Conservation (phyloP, 2,329 filamentous ascomycete species). For the Sporothrix globosa region DNA sequence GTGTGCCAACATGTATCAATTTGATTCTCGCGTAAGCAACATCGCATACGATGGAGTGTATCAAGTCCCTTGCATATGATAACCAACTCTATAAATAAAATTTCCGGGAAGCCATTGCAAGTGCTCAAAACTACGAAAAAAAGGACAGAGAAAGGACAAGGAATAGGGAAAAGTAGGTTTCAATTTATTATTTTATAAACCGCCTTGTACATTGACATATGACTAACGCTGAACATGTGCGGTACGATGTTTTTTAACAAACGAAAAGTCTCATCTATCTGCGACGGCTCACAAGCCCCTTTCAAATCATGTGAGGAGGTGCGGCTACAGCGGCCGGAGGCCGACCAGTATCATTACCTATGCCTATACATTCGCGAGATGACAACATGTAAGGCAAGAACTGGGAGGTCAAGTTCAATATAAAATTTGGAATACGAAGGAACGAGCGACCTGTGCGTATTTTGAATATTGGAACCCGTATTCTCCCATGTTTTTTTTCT, state of each 20-base stretch:
- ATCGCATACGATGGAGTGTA: no score
- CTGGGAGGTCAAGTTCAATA: neutral
- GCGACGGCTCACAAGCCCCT: slow-evolving; percentile 4
- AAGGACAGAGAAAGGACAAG: neutral
- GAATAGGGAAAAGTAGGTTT: neutral
- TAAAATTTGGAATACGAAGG: neutral
- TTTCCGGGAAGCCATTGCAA: no score
- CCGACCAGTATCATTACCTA: no score
- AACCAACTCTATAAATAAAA: no score
- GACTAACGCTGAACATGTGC: neutral
- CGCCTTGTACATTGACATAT: neutral
- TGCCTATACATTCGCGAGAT: neutral
- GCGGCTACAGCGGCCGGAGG: neutral
- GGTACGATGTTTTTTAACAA: neutral
- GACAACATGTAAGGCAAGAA: neutral
- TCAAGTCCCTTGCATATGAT: no score
- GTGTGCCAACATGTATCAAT: no score
- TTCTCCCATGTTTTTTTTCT: neutral
- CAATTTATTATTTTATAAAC: neutral
- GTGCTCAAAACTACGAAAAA: neutral
- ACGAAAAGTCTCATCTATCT: no score
- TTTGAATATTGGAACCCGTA: neutral
- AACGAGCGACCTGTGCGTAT: neutral
- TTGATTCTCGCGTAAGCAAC: no score
- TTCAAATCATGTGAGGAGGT: neutral